Evolutionary conservation across 192 early-diverging fungal species (phyloP).

Genomic region (Mortierella hygrophila): DNA sequence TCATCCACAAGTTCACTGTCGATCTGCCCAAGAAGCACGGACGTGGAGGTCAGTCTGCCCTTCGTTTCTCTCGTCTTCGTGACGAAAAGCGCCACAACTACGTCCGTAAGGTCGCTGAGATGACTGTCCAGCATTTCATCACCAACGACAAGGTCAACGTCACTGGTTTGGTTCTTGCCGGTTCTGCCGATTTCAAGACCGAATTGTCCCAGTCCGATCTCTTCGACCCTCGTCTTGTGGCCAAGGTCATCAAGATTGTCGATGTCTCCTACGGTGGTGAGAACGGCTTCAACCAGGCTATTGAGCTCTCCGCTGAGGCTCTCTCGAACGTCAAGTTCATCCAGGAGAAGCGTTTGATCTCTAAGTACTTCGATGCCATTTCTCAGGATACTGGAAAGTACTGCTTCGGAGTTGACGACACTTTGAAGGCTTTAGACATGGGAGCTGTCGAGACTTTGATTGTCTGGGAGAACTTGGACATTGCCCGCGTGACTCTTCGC

Average conservation of each 20-base stretch:
- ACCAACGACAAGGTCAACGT: slow-evolving; percentile 92
- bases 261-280: slow-evolving; percentile 99
- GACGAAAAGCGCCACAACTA: slow-evolving; percentile 99
- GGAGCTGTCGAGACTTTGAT: slow-evolving; percentile 99
- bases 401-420: slow-evolving; percentile 97
- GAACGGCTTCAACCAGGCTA: slow-evolving; percentile 98
- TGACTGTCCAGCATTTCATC: slow-evolving; percentile 96
- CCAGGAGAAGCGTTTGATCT: slow-evolving; percentile 98
- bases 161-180: slow-evolving; percentile 92
- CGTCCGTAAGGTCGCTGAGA: slow-evolving; percentile 97
- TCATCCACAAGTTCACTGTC: slow-evolving; percentile 94
- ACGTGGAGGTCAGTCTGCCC: slow-evolving; percentile 99
- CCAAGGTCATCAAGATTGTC: slow-evolving; percentile 92
- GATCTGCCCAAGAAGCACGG: slow-evolving; percentile 99
- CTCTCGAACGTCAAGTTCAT: slow-evolving; percentile 98
- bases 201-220: slow-evolving; percentile 95
- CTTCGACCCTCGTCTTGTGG: slow-evolving; percentile 92
- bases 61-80: slow-evolving; percentile 99
- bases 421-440: slow-evolving; percentile 94
- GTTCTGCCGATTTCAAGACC: slow-evolving; percentile 99
- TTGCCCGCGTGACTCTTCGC: slow-evolving; percentile 82
- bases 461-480: slow-evolving; percentile 96
- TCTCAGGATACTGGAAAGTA: slow-evolving; percentile 96
- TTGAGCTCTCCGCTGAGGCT: slow-evolving; percentile 91
- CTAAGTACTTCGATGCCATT: slow-evolving; percentile 97